Conservation (phyloP, 768 basidiomycete genomes). For the Suillus bovinus region DNA sequence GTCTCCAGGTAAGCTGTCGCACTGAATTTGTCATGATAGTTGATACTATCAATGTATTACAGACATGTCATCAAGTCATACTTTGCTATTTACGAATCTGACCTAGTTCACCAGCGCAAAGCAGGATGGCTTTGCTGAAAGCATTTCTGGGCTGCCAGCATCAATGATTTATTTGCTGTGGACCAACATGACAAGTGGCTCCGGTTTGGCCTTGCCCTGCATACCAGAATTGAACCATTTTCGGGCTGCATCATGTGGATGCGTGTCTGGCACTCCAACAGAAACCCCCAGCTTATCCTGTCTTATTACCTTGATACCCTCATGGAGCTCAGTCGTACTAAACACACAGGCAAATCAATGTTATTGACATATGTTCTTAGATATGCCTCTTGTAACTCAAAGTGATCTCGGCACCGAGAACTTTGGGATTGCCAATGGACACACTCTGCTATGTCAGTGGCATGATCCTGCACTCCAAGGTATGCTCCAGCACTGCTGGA, state of each 20-base stretch:
- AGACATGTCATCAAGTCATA: neutral
- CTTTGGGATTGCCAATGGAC: neutral
- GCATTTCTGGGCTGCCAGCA: neutral
- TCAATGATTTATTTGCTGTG: neutral
- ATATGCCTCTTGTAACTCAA: neutral
- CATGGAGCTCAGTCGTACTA: neutral
- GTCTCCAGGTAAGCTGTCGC: neutral
- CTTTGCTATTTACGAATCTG: neutral
- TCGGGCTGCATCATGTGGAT: neutral
- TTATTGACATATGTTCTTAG: neutral
- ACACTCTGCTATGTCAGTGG: neutral
- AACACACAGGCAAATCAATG: too few relatives aligned
- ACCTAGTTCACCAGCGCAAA: neutral
- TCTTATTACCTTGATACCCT: neutral
- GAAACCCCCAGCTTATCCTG: neutral
- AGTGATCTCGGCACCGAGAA: neutral
- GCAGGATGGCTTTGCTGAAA: neutral
- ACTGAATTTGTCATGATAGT: neutral
- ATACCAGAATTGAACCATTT: neutral
- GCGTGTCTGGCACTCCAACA: neutral
- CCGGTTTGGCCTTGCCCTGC: neutral
- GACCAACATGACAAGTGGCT: neutral
- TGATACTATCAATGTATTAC: neutral
- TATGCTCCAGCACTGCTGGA: neutral
- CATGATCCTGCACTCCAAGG: neutral